These are phyloP conservation scores for Colletotrichum tropicicola DNA, from an alignment of 2,329 filamentous ascomycete genomes.

Conservation along the genomic window DNA sequence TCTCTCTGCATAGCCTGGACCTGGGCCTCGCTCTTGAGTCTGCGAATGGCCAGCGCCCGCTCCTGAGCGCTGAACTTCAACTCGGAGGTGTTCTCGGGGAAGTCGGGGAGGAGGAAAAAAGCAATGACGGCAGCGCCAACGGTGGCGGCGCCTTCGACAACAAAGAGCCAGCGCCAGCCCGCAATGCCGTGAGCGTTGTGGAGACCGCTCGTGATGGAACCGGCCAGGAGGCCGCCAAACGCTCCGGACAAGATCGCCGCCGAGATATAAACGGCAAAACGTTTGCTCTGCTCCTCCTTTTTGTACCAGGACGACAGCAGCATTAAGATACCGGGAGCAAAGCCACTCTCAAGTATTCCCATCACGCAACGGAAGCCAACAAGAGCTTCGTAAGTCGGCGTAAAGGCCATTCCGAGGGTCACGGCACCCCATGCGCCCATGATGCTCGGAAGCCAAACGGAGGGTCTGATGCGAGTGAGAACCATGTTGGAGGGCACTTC, in stretches of 20 bases:
- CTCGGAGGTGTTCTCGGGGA: slow-evolving; percentile 66
- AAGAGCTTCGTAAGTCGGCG: slow-evolving; percentile 37
- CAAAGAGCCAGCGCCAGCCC: slow-evolving; percentile 64
- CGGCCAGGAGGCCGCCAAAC: slow-evolving; percentile 70
- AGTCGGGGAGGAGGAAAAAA: slow-evolving; percentile 76
- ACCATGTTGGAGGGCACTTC: slow-evolving; percentile 73
- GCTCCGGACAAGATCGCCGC: slow-evolving; percentile 75
- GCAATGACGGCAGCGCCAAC: slow-evolving; percentile 68
- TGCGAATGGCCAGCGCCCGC: slow-evolving; percentile 65
- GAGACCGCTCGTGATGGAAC: slow-evolving; percentile 65
- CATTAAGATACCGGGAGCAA: slow-evolving; percentile 67
- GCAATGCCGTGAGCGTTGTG: slow-evolving; percentile 57
- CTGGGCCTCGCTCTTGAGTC: slow-evolving; percentile 70
- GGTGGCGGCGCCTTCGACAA: slow-evolving; percentile 72
- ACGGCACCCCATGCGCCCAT: slow-evolving; percentile 60
- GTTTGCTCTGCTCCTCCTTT: slow-evolving; percentile 40
- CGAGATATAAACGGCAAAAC: slow-evolving; percentile 73
- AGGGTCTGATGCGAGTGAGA: slow-evolving; percentile 69
- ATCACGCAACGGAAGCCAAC: slow-evolving; percentile 55
- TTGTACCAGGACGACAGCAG: slow-evolving; percentile 76
- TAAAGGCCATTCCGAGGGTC: slow-evolving; percentile 40
- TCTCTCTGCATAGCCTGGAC: slow-evolving; percentile 68
- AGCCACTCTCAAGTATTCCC: slow-evolving; percentile 66
- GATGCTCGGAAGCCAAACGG: slow-evolving; percentile 71
- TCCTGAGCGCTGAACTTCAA: slow-evolving; percentile 65